Evolutionary conservation across 2,329 filamentous ascomycete genomes (phyloP).

Genomic region (Talaromyces sp.): DNA sequence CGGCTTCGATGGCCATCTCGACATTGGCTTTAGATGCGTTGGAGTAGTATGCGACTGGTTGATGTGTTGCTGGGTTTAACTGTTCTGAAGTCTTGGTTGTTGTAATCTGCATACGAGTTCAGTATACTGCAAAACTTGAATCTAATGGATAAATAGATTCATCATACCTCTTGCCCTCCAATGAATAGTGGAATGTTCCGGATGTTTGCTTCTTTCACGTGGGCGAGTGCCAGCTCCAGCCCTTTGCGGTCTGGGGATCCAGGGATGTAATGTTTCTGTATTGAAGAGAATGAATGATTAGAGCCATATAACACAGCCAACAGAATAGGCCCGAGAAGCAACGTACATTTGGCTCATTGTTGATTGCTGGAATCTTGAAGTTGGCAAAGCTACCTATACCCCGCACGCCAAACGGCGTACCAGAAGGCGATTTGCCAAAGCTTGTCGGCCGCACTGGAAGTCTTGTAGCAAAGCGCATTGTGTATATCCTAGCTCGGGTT

Average conservation of each 20-base stretch:
- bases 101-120: conserved; percentile 23
- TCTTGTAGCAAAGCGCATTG: neutral
- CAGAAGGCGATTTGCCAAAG: neutral
- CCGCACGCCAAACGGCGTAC: conserved; percentile 17
- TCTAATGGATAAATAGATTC: neutral
- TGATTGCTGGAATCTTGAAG: conserved; percentile 81
- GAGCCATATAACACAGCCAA: neutral
- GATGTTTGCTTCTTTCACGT: conserved; percentile 62
- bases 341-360: conserved; percentile 94
- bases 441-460: neutral
- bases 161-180: conserved; percentile 68
- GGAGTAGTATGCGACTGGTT: conserved; percentile 75
- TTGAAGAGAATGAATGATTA: neutral
- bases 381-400: conserved; percentile 60
- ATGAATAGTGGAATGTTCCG: conserved; percentile 78
- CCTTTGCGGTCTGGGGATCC: conserved; percentile 73
- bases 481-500: neutral
- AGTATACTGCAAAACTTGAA: neutral
- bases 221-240: conserved; percentile 67
- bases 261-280: conserved; percentile 81
- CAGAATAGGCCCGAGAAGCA: neutral
- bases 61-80: conserved; percentile 77
- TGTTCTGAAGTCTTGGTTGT: conserved; percentile 50
- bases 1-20: conserved; percentile 71
- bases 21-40: conserved; percentile 74